Evolutionary conservation across 495 filamentous ascomycete genomes (phyloP).

Genomic region (Niebla homalea): DNA sequence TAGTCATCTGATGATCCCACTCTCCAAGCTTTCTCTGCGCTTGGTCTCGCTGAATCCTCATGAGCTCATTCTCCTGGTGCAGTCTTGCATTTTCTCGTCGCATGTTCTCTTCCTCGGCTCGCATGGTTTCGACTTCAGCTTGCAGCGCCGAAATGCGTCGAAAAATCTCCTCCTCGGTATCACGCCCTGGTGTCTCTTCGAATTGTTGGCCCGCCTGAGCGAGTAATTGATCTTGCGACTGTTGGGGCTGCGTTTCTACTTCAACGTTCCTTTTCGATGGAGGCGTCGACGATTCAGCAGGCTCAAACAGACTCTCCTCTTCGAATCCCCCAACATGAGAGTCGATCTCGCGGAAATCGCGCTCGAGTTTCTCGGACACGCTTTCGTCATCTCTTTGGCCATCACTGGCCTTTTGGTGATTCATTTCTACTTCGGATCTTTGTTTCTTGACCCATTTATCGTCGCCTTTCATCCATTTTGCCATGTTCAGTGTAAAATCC

Average conservation of each 20-base stretch:
- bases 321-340: background rate
- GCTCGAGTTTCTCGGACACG: too few species aligned
- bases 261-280: conserved; percentile 1
- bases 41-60: background rate
- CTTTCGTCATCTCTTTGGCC: too few species aligned
- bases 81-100: conserved; percentile 4
- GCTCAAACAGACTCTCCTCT: conserved; percentile 12
- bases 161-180: conserved; percentile 16
- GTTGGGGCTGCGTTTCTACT: background rate
- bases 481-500: conserved; percentile 39
- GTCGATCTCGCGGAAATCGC: too few species aligned
- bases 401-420: background rate
- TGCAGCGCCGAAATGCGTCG: conserved; percentile 14
- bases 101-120: conserved; percentile 8
- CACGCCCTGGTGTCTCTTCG: conserved; percentile 4
- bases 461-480: conserved; percentile 34
- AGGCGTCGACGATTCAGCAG: conserved; percentile 12
- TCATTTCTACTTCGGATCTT: conserved; percentile 9
- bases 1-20: background rate
- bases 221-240: conserved; percentile 1
- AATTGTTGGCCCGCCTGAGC: background rate
- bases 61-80: conserved; percentile 3
- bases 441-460: conserved; percentile 18
- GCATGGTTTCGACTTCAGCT: conserved; percentile 14
- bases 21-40: background rate